Base-by-base conservation (phyloP, 805 yeast genomes). In the Kodamaea fukazawae region DNA sequence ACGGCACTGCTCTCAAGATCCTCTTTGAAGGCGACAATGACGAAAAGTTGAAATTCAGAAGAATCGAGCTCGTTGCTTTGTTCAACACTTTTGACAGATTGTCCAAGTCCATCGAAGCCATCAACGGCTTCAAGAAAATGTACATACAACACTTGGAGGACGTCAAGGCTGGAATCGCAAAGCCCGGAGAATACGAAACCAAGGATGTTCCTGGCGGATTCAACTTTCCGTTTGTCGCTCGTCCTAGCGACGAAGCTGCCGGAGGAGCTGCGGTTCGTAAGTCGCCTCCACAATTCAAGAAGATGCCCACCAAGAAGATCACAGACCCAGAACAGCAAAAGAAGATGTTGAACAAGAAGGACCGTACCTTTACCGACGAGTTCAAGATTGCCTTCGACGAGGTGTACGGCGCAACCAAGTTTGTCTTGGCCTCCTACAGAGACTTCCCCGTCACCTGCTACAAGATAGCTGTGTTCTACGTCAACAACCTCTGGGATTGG, bases 1-100 rank as follows among this genome's bases (percentile, higher is more conserved):
- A 93, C 61, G 99, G 97, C 13, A 93, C 99, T 7, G 95, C 96
- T 1, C 75, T 93, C 55, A 93, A 93, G 60, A 76, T 91, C 16
- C 68, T 93, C 43, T 88, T 93, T 59, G 98, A 91, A 59, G 76
- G 80, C 30, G 74, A 69, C 38, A 72, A 72, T 34, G 63, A 70
- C 33, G 76, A 75, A 18, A 75, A 84, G 32, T 71, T 80, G 43
- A 75, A 72, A 41, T 73, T 86, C 55, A 74, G 86, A 29, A 76
- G 88, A 51, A 80, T 86, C 44, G 99, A 93, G 65, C 67, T 93
- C 43, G 91, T 91, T 38, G 95, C 96, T 1, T 75, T 93, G 48
- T 68, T 93, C 53, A 93, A 93, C 66, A 91, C 98, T 0, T 88
- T 88, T 64, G 96, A 90, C 55, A 77, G 98, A 51, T 72, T 93